These are phyloP conservation scores for Grifola frondosa DNA, from an alignment of 1,284 basidiomycete genomes.

Conservation along the genomic window DNA sequence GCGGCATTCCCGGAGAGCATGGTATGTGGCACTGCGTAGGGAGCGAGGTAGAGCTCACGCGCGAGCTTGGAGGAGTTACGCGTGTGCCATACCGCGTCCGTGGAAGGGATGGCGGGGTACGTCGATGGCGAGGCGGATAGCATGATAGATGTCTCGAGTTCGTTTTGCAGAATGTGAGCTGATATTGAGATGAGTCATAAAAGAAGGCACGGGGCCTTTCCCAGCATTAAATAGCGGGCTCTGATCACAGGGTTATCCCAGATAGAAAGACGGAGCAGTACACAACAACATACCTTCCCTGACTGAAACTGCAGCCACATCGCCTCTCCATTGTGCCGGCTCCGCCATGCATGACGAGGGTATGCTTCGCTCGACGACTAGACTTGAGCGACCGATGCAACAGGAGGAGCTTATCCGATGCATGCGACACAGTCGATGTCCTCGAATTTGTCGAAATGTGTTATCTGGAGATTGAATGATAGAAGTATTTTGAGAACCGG, in stretches of 20 bases:
- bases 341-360: conserved; percentile 78
- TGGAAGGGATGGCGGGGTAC: conserved; percentile 55
- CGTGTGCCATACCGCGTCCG: conserved; percentile 60
- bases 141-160: conserved; percentile 77
- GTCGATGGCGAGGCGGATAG: conserved; percentile 67
- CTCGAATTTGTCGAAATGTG: too few species aligned
- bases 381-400: too few species aligned
- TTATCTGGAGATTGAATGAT: too few species aligned
- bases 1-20: conserved; percentile 65
- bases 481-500: too few species aligned
- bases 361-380: too few species aligned
- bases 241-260: conserved; percentile 33
- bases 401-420: too few species aligned
- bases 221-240: conserved; percentile 79
- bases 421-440: too few species aligned
- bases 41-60: conserved; percentile 65
- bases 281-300: conserved; percentile 59
- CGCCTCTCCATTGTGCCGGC: conserved; percentile 64
- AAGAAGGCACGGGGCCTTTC: conserved; percentile 61
- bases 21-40: conserved; percentile 59
- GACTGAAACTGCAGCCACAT: conserved; percentile 64
- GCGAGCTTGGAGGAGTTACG: conserved; percentile 74
- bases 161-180: conserved; percentile 49
- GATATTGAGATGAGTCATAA: not conserved
- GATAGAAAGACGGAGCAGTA: not conserved